These are phyloP conservation scores for Astrothelium subdiscretum DNA, from an alignment of 495 filamentous ascomycete genomes.

Conservation along the genomic window DNA sequence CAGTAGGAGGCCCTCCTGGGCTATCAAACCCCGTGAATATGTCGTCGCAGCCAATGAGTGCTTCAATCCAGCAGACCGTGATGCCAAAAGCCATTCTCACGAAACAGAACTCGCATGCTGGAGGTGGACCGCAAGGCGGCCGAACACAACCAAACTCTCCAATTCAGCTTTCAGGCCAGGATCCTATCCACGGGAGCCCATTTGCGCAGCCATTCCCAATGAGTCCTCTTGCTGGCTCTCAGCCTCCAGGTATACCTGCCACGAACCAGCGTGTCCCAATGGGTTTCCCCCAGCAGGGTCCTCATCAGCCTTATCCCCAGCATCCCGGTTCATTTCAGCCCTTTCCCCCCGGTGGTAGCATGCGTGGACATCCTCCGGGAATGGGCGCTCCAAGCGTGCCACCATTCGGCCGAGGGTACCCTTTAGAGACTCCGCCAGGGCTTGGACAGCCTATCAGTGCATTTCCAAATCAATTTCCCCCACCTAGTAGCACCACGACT, in stretches of 20 bases:
- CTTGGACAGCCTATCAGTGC: not conserved
- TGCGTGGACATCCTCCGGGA: not conserved
- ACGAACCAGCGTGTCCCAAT: not conserved
- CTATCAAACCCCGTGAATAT: constrained; percentile 58
- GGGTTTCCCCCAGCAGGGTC: not conserved
- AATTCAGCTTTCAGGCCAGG: not conserved
- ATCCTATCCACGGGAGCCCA: not conserved
- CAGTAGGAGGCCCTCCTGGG: constrained; percentile 8
- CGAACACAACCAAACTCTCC: not conserved
- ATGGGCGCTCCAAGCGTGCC: not conserved
- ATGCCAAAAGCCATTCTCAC: constrained; percentile 25
- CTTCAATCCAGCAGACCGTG: constrained; percentile 33
- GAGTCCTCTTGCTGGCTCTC: not conserved
- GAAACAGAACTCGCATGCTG: constrained; percentile 15
- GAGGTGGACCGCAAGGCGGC: constrained; percentile 2
- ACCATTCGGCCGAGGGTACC: not conserved
- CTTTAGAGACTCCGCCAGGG: not conserved
- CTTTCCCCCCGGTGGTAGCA: not conserved
- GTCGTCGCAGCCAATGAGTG: constrained; percentile 34
- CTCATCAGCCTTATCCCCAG: not conserved
- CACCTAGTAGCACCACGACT: not conserved
- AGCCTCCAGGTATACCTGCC: not conserved
- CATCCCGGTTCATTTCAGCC: not conserved
- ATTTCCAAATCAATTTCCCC: not conserved
- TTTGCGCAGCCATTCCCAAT: not conserved